These are phyloP conservation scores for Picea glauca DNA, from an alignment of 75 land plant genomes.

Conservation along the genomic window DNA sequence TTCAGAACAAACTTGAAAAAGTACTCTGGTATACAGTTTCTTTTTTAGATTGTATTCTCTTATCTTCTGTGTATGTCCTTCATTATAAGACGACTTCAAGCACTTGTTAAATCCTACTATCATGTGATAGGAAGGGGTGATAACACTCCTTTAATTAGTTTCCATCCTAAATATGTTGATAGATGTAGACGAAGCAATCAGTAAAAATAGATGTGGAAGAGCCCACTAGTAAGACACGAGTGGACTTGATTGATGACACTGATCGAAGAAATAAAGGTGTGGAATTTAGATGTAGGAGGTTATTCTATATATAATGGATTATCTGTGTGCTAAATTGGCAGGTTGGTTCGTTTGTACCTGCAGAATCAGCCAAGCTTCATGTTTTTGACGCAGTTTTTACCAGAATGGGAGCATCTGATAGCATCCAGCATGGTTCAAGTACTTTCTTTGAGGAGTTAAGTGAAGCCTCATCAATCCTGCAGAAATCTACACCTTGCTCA, in stretches of 20 bases:
- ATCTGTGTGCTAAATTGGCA: constrained; percentile 25
- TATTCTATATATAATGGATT: constrained; percentile 3
- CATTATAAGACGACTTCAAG: too few species aligned
- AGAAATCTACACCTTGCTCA: constrained; percentile 59
- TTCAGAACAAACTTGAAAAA: neutral
- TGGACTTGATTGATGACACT: neutral
- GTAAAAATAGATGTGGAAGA: neutral
- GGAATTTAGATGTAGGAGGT: neutral
- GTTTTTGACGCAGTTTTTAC: constrained; percentile 89
- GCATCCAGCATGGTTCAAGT: constrained; percentile 87
- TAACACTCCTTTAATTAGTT: too few species aligned
- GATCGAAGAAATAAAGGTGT: too few species aligned
- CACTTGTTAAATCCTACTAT: neutral
- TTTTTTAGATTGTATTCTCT: neutral
- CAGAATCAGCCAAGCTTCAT: constrained; percentile 77
- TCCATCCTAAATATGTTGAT: neutral
- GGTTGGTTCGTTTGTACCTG: constrained; percentile 99
- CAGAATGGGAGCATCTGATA: constrained; percentile 96
- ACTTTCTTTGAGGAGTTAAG: constrained; percentile 95
- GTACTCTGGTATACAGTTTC: neutral
- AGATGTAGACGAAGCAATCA: neutral
- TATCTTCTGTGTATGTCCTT: neutral
- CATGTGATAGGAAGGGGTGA: neutral
- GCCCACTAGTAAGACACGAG: neutral
- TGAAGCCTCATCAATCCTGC: constrained; percentile 82